These are phyloP conservation scores for Elsinoe perseae DNA, from an alignment of 2,329 filamentous ascomycete species.

Conservation along the genomic window DNA sequence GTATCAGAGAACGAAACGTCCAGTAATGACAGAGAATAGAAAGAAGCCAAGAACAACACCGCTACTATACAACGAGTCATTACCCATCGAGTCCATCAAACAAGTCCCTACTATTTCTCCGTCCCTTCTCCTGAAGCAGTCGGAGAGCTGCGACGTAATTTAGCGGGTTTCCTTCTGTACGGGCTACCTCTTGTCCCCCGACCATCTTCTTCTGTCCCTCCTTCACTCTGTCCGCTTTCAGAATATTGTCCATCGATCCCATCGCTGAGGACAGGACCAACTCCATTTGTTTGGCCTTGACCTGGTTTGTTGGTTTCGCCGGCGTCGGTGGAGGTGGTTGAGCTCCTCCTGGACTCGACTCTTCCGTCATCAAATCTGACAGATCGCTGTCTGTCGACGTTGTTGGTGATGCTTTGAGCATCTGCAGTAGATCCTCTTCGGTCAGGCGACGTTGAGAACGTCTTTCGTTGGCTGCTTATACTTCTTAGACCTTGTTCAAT, in stretches of 20 bases:
- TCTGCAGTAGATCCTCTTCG: slow-evolving; percentile 11
- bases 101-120: slow-evolving; percentile 12
- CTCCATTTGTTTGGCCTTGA: slow-evolving; percentile 14
- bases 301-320: slow-evolving; percentile 12
- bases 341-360: slow-evolving; percentile 13
- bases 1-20: slow-evolving; percentile 1
- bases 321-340: slow-evolving; percentile 14
- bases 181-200: slow-evolving; percentile 15
- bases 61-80: background rate
- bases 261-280: slow-evolving; percentile 14
- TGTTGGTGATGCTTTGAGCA: slow-evolving; percentile 14
- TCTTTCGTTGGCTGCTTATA: slow-evolving; percentile 15
- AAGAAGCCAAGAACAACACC: background rate
- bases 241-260: slow-evolving; percentile 16
- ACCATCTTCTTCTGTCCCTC: slow-evolving; percentile 14
- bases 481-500: slow-evolving; percentile 18
- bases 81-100: slow-evolving; percentile 14
- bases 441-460: slow-evolving; percentile 6
- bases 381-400: slow-evolving; percentile 15
- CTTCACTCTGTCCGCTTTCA: slow-evolving; percentile 7
- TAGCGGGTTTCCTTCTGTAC: slow-evolving; percentile 18
- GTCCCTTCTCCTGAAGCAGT: slow-evolving; percentile 16
- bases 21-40: background rate
- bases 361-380: slow-evolving; percentile 12
- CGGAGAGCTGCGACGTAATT: slow-evolving; percentile 21